A percentile compares a stretch with the other conserved stretches of the same genome.
Evolutionary conservation across 768 basidiomycete genomes (phyloP).

Genomic region (Suillus plorans): DNA sequence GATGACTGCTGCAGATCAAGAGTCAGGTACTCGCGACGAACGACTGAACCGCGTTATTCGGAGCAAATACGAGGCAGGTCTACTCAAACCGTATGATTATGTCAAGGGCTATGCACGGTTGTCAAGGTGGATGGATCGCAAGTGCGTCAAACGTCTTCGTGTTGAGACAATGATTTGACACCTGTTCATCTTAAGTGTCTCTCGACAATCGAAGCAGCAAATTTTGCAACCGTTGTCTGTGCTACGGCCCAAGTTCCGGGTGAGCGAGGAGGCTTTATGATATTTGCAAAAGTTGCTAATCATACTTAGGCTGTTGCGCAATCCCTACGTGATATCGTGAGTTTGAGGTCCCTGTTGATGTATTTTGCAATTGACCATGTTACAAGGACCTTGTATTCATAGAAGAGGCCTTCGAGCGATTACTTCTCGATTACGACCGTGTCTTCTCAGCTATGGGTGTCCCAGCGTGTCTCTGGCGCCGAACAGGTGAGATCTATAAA

Average conservation of each 20-base stretch:
- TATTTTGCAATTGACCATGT: not conserved
- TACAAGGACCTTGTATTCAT: conserved; percentile 90
- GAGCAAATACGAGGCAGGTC: conserved; percentile 94
- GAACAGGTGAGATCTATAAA: conserved; percentile 99
- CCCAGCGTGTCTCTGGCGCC: conserved; percentile 93
- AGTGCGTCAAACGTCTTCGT: conserved; percentile 45
- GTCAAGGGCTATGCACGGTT: conserved; percentile 92
- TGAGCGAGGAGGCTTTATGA: conserved; percentile 30
- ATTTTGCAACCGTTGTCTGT: conserved; percentile 89
- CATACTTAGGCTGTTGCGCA: conserved; percentile 68
- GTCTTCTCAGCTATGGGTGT: conserved; percentile 96
- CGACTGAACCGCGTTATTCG: conserved; percentile 88
- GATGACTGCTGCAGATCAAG: conserved; percentile 93
- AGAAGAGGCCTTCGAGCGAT: conserved; percentile 95
- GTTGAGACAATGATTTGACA: not conserved
- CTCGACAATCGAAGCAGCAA: conserved; percentile 87
- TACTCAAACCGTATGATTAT: conserved; percentile 95
- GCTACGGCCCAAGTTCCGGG: conserved; percentile 81
- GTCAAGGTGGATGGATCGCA: conserved; percentile 93
- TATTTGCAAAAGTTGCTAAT: conserved; percentile 5
- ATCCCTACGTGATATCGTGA: conserved; percentile 77
- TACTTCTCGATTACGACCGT: conserved; percentile 93
- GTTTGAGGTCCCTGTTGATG: conserved; percentile 17
- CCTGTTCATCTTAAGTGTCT: conserved; percentile 54
- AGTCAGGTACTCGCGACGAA: conserved; percentile 86